Evolutionary conservation across 1,284 basidiomycete genomes (phyloP), one percentile per base, ranked within the genome.

Genomic region (Gymnopus androsaceus): DNA sequence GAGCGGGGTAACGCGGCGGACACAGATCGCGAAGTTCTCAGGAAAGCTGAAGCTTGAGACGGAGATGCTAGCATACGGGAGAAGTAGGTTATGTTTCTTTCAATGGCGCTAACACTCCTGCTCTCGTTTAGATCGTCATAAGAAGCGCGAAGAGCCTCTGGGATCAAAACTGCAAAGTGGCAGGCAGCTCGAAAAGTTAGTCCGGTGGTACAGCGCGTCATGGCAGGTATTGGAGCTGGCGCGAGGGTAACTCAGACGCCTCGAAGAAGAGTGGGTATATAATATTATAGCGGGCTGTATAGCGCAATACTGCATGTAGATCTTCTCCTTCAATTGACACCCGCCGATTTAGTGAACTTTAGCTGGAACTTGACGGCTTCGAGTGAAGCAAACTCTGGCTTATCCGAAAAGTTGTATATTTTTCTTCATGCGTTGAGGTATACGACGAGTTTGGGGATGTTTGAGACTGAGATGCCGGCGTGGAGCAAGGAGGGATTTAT

Each of bases 381-480:
- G n/a, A n/a, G n/a, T n/a, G n/a, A n/a, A n/a, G n/a, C n/a, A n/a
- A n/a, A n/a, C n/a, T n/a, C n/a, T n/a, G n/a, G n/a, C n/a, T n/a
- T n/a, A n/a, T n/a, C 94, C 2, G 92, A 95, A 69, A 86, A 85
- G 58, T 74, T 97, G 56, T 97, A 94, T 71, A 98, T 98, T 62
- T 98, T 95, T 75, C 75, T 98, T 64, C 95, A 98, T 68, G 95
- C 95, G 11, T 72, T 92, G 64, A 79, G 84, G 63, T 97, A 94
- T 71, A 90, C 87, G 53, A 85, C 86, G 5, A 87, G 84, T 59
- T 69, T 92, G 49, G 90, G 90, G 0, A 69, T 73, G n/a, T 91
- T 88, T 60, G 81, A 88, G 72, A 89, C 88, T 28, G 83, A 80
- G 60, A 84, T 88, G 81, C 88, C 88, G 0, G 82, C 81, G 61